Evolutionary conservation across 164 flowering plant genomes (phyloP), one percentile per base, ranked within the genome.

Genomic region (Echeveria elegans): DNA sequence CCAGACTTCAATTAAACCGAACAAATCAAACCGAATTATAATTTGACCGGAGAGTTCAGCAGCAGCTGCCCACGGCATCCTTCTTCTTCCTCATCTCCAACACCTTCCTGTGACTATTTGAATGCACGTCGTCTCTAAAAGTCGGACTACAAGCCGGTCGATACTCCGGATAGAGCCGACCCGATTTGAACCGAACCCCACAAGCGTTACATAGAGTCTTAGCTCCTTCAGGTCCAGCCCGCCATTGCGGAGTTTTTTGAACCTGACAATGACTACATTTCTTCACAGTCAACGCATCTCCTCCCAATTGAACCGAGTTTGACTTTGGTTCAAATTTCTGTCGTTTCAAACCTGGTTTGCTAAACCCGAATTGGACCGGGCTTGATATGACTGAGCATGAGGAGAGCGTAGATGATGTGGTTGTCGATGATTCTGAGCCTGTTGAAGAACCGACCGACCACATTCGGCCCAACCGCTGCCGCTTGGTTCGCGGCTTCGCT

Each of bases 151-250:
- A 82, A 16, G 96, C 97, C 65, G 97, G 97, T 60, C 96, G 73
- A 53, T 91, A 91, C 72, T 91, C 97, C 37, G 96, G 94, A 29
- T 77, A 79, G 5, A 91, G 88, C 73, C 97, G 85, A 24, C 97
- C 97, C 67, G 97, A 91, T 67, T 91, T 91, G 75, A 24, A 91
- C 41, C 97, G 86, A 43, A 91, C 97, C 31, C 97, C 97, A 65
- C 97, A 91, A 15, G 97, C 97, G 68, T 91, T 91, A 68, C 97
- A 91, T 1, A 91, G 80, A 4, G 97, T 89, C 68, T 91, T 91
- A 9, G 97, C 76, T 5, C 97, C 97, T 7, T 76, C 65, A 12
- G 97, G 97, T 47, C 97, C 97, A 77, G 90, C 74, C 72, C 97
- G 76, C 97, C 97, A 91, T 70, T 91, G 97, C 0, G 97, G 97